Conservation (phyloP, 805 yeast species). For the Starmerella floris region DNA sequence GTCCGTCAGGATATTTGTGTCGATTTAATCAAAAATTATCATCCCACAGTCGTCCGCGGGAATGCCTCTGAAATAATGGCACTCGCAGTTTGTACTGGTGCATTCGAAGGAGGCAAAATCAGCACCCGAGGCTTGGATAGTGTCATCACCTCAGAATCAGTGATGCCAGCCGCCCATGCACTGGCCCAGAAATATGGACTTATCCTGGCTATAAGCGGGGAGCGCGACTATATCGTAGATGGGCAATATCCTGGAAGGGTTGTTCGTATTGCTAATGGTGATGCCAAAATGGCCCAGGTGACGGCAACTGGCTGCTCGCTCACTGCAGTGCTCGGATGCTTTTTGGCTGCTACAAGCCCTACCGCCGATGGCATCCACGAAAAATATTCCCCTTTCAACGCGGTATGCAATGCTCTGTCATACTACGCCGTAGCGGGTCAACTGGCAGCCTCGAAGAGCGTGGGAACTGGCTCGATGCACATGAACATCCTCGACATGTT, state of each 20-base stretch:
- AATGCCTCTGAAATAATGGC: conserved; percentile 67
- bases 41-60: conserved; percentile 60
- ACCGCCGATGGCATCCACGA: background rate
- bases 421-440: conserved; percentile 21
- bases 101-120: conserved; percentile 23
- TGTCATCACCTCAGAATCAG: conserved; percentile 13
- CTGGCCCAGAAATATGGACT: conserved; percentile 10
- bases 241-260: conserved; percentile 3
- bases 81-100: conserved; percentile 9
- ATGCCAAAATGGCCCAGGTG: conserved; percentile 19
- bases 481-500: conserved; percentile 14
- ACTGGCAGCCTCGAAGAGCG: conserved; percentile 13
- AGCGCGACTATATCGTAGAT: conserved; percentile 15
- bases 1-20: conserved; percentile 40
- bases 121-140: conserved; percentile 19
- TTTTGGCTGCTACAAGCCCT: conserved; percentile 4
- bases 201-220: conserved; percentile 18
- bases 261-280: conserved; percentile 14
- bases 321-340: conserved; percentile 18
- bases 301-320: conserved; percentile 21
- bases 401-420: conserved; percentile 9
- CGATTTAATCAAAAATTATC: conserved; percentile 40
- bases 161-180: conserved; percentile 13
- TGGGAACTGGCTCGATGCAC: conserved; percentile 20
- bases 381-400: conserved; percentile 3